Conservation (phyloP, 495 filamentous ascomycete species). For the Podospora pseudopauciseta region DNA sequence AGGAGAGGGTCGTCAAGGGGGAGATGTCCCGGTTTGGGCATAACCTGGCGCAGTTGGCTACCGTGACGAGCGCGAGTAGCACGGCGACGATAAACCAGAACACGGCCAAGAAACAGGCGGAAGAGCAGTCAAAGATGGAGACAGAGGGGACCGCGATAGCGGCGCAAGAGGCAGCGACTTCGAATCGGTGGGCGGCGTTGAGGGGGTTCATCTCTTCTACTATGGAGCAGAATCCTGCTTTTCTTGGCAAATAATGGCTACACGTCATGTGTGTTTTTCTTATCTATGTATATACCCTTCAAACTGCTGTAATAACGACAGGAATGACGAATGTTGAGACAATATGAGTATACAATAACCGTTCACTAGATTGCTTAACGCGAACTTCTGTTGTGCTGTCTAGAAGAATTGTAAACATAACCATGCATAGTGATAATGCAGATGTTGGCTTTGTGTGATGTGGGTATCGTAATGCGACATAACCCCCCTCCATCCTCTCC, state of each 20-base stretch:
- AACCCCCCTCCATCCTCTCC: not conserved
- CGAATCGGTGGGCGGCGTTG: slow-evolving; percentile 64
- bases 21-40: slow-evolving; percentile 79
- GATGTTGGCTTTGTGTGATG: not conserved
- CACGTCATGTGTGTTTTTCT: not conserved
- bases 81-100: not conserved
- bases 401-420: not conserved
- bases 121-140: slow-evolving; percentile 12
- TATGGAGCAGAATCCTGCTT: slow-evolving; percentile 69
- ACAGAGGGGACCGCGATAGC: slow-evolving; percentile 9
- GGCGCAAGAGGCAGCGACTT: slow-evolving; percentile 39
- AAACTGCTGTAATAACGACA: not conserved
- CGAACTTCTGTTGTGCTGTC: not conserved
- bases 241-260: slow-evolving; percentile 31
- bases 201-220: slow-evolving; percentile 66
- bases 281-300: not conserved
- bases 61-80: slow-evolving; percentile 29
- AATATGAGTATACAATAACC: not conserved
- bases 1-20: slow-evolving; percentile 68
- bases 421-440: not conserved
- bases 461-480: not conserved
- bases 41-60: slow-evolving; percentile 69
- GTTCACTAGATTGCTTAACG: not conserved
- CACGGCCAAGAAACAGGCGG: not conserved
- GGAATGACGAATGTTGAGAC: not conserved